A percentile compares a stretch with the other conserved stretches of the same genome.
Conservation (phyloP, 2,329 filamentous ascomycete genomes). For the Claviceps capensis region DNA sequence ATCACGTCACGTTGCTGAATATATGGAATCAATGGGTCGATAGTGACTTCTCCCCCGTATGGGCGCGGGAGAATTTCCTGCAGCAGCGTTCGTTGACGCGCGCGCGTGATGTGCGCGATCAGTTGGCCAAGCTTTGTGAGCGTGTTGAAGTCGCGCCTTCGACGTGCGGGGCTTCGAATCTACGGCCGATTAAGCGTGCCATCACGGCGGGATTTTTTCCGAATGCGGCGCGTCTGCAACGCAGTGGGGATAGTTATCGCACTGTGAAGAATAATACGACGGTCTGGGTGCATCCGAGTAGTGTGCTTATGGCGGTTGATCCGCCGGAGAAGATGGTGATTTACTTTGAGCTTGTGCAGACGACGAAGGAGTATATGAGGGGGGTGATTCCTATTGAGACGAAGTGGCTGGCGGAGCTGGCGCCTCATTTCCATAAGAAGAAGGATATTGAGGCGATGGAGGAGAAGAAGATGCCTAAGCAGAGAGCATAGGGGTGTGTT, state of each 20-base stretch:
- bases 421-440: constrained; percentile 90
- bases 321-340: constrained; percentile 71
- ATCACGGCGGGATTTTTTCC: constrained; percentile 89
- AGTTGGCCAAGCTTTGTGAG: constrained; percentile 84
- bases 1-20: constrained; percentile 78
- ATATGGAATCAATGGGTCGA: constrained; percentile 96
- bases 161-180: constrained; percentile 54
- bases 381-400: constrained; percentile 74
- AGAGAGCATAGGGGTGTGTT: constrained; percentile 8
- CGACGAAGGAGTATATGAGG: constrained; percentile 85
- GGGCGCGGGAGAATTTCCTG: constrained; percentile 85
- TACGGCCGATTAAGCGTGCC: constrained; percentile 68
- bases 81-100: constrained; percentile 82
- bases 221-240: constrained; percentile 73
- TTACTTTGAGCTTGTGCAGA: constrained; percentile 73
- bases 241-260: constrained; percentile 75
- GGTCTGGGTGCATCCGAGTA: constrained; percentile 84
- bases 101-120: constrained; percentile 82
- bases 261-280: constrained; percentile 83
- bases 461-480: constrained; percentile 48
- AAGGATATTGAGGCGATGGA: constrained; percentile 75
- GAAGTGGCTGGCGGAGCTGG: constrained; percentile 76
- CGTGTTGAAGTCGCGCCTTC: constrained; percentile 72
- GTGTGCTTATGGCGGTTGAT: constrained; percentile 63
- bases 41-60: constrained; percentile 74